Base-by-base conservation (phyloP, 805 yeast species). In the Saccharomycopsis fodiens region DNA sequence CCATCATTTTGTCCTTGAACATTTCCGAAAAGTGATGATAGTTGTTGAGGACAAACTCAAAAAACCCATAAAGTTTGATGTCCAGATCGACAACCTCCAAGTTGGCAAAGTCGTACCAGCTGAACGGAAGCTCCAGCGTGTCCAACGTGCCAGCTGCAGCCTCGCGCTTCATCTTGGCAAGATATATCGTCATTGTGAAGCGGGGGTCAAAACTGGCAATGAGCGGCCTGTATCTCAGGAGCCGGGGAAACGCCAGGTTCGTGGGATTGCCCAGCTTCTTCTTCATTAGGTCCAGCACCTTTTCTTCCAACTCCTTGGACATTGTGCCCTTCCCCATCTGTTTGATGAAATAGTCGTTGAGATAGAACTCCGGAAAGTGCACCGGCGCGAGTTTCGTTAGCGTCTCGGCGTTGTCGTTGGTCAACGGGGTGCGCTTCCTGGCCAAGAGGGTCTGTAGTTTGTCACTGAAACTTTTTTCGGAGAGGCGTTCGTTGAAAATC, bases 91-190 rank as follows among this genome's bases (percentile, higher is more conserved):
- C 27, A 10, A 47, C 29, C 19, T 27, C n/a, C 12, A 47, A 39
- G 32, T 47, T 45, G 3, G 41, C 19, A 25, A 43, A 47, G 22
- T 47, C 51, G 23, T 47, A 47, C 51, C 51, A 47, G 21, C 39
- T 44, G 45, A 47, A 47, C 16, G 51, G 51, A 3, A 47, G 15
- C 13, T 39, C 34, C 10, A 44, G 5, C 6, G 22, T 7, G 23
- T 22, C 10, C 7, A 39, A 7, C n/a, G 10, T 15, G 10, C 29
- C 16, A 12, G 13, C 19, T 15, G 30, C 32, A n/a, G 27, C 2
- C 5, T 5, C 15, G 7, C 25, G 15, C 15, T 40, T 29, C 2
- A 40, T 31, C 4, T 40, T 3, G 23, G 20, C 17, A 16, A 40
- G 17, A n/a, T 40, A 31, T 2, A 40, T 3, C 22, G 38, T 20